Evolutionary conservation across 257 asterid genomes (phyloP).

Genomic region (Nicotiana benthamiana): DNA sequence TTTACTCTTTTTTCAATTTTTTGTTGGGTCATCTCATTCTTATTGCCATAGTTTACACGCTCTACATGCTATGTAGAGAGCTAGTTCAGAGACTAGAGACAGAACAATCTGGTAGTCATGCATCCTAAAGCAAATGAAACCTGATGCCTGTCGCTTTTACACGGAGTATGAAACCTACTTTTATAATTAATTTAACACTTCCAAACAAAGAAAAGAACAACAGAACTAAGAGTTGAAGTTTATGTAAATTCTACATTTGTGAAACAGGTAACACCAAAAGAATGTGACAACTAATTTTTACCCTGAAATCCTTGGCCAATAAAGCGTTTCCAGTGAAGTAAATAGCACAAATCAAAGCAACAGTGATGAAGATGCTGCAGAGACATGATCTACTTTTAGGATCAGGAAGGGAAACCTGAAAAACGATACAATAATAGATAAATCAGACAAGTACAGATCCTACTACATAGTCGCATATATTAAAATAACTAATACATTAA

Average conservation of each 20-base stretch:
- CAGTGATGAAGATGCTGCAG: constrained; percentile 42
- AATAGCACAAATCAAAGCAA: constrained; percentile 47
- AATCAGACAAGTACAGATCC: neutral
- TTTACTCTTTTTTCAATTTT: no score
- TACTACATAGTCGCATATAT: no score
- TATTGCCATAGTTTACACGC: no score
- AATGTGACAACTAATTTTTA: constrained; percentile 6
- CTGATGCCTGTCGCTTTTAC: neutral
- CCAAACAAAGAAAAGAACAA: neutral
- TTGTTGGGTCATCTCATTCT: no score
- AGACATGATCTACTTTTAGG: constrained; percentile 46
- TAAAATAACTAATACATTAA: no score
- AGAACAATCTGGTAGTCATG: neutral
- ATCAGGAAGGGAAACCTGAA: constrained; percentile 46
- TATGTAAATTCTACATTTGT: neutral
- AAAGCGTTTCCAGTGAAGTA: constrained; percentile 52
- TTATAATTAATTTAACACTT: neutral
- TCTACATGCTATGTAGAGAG: no score
- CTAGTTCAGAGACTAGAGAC: no score
- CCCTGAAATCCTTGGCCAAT: constrained; percentile 42
- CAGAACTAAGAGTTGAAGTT: neutral
- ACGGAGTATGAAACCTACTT: neutral
- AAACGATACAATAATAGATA: neutral
- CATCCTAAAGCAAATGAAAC: neutral
- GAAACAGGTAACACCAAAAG: neutral